Conservation (phyloP, 2,329 filamentous ascomycete species). For the Knufia fluminis region DNA sequence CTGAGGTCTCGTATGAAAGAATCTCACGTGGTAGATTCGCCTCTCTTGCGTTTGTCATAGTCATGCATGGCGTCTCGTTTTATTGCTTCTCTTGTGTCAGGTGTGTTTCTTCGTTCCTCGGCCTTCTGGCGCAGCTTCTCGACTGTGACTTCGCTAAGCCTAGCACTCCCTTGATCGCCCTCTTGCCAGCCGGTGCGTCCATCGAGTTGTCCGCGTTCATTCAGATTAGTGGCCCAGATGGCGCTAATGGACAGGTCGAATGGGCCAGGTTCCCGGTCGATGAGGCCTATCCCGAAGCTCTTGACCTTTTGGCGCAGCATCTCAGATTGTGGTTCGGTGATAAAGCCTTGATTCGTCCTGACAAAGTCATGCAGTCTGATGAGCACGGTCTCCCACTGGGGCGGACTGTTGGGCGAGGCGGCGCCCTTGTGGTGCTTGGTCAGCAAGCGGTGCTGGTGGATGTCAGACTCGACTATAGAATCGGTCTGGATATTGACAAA, state of each 20-base stretch:
- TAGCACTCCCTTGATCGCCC: constrained; percentile 22
- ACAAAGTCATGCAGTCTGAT: constrained; percentile 91
- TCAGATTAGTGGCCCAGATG: constrained; percentile 84
- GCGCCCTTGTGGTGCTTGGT: constrained; percentile 33
- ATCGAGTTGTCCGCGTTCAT: constrained; percentile 28
- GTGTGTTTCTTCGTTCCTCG: constrained; percentile 20
- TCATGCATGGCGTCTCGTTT: constrained; percentile 11
- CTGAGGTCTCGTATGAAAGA: background rate
- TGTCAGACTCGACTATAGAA: constrained; percentile 82
- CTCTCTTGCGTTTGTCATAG: constrained; percentile 1
- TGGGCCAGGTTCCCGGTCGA: constrained; percentile 77
- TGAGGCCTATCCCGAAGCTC: constrained; percentile 78
- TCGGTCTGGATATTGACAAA: constrained; percentile 95
- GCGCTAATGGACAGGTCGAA: constrained; percentile 79
- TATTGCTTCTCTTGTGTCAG: constrained; percentile 15
- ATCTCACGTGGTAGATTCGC: background rate
- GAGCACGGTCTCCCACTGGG: constrained; percentile 90
- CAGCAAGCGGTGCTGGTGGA: constrained; percentile 86
- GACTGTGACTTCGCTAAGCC: constrained; percentile 20
- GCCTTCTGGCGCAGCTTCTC: constrained; percentile 21
- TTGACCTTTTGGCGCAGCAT: constrained; percentile 77
- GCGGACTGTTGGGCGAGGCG: constrained; percentile 43
- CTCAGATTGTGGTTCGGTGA: constrained; percentile 86
- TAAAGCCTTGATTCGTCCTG: constrained; percentile 82
- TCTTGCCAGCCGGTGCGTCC: constrained; percentile 22